phyloP scores from a whole-genome alignment of 2,329 filamentous ascomycete species.

The Fusarium irregulare region DNA sequence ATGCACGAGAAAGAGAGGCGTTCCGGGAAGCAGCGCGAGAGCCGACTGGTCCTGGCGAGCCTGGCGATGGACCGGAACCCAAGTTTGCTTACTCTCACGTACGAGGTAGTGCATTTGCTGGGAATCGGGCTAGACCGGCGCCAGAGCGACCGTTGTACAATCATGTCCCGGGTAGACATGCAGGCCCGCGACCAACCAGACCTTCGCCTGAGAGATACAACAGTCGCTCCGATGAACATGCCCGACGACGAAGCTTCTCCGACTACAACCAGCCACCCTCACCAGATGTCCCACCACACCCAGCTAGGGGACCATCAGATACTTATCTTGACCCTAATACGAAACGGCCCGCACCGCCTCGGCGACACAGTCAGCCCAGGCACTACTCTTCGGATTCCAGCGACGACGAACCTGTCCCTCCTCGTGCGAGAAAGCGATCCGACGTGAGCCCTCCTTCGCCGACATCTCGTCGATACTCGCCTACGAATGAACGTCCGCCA shows the following conservation, averaged over 20 bases:
- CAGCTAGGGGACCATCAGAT: constrained; percentile 44
- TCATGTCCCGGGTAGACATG: constrained; percentile 55
- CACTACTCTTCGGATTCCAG: constrained; percentile 56
- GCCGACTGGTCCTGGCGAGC: constrained; percentile 43
- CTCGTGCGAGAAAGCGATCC: constrained; percentile 45
- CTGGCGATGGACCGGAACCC: constrained; percentile 49
- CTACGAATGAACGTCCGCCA: constrained; percentile 46
- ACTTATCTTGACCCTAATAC: constrained; percentile 52
- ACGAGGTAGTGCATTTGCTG: constrained; percentile 47
- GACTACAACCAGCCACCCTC: constrained; percentile 58
- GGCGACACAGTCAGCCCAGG: constrained; percentile 64
- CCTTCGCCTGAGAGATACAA: constrained; percentile 52
- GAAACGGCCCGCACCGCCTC: constrained; percentile 48
- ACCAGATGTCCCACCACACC: constrained; percentile 45
- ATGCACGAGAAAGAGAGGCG: constrained; percentile 51
- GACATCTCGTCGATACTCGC: constrained; percentile 51
- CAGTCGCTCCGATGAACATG: constrained; percentile 55
- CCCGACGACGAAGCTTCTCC: constrained; percentile 62
- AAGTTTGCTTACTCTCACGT: constrained; percentile 54
- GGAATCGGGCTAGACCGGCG: constrained; percentile 46
- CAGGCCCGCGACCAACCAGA: constrained; percentile 48
- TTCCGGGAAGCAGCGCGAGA: constrained; percentile 28
- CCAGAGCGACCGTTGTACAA: constrained; percentile 55
- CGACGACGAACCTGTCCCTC: constrained; percentile 53
- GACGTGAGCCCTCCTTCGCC: constrained; percentile 45